These are phyloP conservation scores for Rhodotorula glutinis DNA, from an alignment of 1,284 basidiomycete genomes.

Conservation along the genomic window DNA sequence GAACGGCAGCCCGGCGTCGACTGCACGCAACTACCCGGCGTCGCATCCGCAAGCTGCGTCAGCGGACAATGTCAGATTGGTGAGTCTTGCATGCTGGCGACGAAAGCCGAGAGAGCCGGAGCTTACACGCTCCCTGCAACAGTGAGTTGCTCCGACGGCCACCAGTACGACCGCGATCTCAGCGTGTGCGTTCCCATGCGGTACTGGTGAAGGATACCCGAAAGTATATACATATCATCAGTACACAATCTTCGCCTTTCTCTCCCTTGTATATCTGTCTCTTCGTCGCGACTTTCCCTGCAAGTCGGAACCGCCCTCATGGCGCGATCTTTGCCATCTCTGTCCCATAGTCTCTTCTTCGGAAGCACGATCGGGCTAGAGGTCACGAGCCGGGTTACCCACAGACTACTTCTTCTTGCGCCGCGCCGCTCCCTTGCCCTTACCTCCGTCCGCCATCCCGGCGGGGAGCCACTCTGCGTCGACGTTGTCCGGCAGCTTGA, in stretches of 20 bases:
- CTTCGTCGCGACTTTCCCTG: no score
- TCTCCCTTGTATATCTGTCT: no score
- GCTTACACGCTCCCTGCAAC: background rate
- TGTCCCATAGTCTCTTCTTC: no score
- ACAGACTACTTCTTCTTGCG: constrained; percentile 17
- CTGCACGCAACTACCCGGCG: constrained; percentile 23
- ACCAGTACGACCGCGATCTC: constrained; percentile 11
- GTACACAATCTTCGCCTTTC: background rate
- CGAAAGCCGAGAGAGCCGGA: no score
- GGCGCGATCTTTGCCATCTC: no score
- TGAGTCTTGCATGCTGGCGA: background rate
- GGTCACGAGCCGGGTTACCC: no score
- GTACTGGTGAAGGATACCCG: constrained; percentile 16
- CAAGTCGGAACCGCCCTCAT: no score
- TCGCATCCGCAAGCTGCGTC: constrained; percentile 20
- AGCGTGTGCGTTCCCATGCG: constrained; percentile 11
- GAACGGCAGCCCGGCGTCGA: constrained; percentile 11
- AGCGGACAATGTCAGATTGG: constrained; percentile 22
- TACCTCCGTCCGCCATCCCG: background rate
- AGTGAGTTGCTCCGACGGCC: constrained; percentile 24
- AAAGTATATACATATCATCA: background rate
- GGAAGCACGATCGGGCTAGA: no score
- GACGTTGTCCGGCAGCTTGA: constrained; percentile 25
- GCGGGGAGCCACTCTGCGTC: constrained; percentile 29
- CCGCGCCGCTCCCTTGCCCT: constrained; percentile 8